Conservation (phyloP, 2,329 filamentous ascomycete genomes). For the Trichoderma endophyticum region DNA sequence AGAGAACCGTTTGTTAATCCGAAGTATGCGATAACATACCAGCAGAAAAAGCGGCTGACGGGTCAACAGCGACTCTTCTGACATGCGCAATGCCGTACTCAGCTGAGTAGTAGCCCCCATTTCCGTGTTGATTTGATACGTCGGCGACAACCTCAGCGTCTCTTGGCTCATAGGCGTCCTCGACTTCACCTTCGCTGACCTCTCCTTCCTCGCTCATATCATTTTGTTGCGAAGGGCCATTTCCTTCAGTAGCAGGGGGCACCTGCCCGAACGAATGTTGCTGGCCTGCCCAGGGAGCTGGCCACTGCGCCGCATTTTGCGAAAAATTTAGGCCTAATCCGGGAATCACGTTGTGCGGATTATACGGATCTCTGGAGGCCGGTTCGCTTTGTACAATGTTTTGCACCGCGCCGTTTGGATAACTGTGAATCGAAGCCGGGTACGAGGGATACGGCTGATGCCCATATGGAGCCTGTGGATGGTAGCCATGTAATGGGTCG, state of each 20-base stretch:
- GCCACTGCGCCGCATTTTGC: slow-evolving; percentile 17
- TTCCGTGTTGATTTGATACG: neutral
- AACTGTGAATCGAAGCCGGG: slow-evolving; percentile 13
- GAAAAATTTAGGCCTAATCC: slow-evolving; percentile 33
- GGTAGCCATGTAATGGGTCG: slow-evolving; percentile 21
- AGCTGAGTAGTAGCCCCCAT: neutral
- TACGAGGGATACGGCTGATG: slow-evolving; percentile 24
- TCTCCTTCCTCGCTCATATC: slow-evolving; percentile 66
- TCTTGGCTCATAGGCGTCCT: slow-evolving; percentile 52
- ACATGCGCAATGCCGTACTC: neutral
- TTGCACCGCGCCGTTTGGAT: slow-evolving; percentile 14
- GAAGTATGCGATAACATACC: neutral
- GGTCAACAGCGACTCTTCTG: neutral
- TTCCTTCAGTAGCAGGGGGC: neutral
- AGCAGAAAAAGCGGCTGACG: neutral
- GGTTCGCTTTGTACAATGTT: slow-evolving; percentile 15
- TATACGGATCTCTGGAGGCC: slow-evolving; percentile 22
- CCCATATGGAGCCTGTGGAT: slow-evolving; percentile 20
- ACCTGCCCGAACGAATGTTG: neutral
- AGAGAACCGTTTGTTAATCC: neutral
- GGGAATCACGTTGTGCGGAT: slow-evolving; percentile 33
- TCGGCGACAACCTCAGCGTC: slow-evolving; percentile 10
- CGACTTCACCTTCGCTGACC: slow-evolving; percentile 65
- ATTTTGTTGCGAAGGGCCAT: slow-evolving; percentile 13
- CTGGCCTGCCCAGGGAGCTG: neutral